Percentiles rank a stretch among this genome's conserved stretches.
Evolutionary conservation across 805 yeast species (phyloP).

Genomic region (Candida golubevii): DNA sequence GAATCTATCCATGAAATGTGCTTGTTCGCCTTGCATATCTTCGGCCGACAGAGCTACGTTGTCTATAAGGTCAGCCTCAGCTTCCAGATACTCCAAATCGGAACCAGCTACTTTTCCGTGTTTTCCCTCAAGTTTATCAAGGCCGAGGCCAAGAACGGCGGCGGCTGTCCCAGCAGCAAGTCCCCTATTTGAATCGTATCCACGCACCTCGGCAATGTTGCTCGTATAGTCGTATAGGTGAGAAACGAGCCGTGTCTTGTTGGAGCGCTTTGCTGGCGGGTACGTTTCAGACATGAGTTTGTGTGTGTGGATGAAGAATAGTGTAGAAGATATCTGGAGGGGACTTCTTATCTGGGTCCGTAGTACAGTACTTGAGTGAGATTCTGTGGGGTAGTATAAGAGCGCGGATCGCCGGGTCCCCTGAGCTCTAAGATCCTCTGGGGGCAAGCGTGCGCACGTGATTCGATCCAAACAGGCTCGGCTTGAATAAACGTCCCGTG

Average conservation of each 20-base stretch:
- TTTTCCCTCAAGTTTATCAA: slow-evolving; percentile 17
- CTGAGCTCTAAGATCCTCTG: no score
- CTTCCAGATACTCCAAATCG: slow-evolving; percentile 20
- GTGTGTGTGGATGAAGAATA: not conserved
- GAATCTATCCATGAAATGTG: slow-evolving; percentile 56
- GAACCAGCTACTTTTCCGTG: not conserved
- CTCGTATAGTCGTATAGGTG: slow-evolving; percentile 23
- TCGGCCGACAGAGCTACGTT: slow-evolving; percentile 29
- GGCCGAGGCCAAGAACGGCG: slow-evolving; percentile 29
- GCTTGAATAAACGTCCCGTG: no score
- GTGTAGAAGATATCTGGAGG: not conserved
- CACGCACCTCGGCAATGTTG: slow-evolving; percentile 23
- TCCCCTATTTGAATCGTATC: slow-evolving; percentile 26
- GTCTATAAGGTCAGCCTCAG: slow-evolving; percentile 24
- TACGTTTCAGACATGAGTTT: slow-evolving; percentile 5
- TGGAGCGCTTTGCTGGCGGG: slow-evolving; percentile 4
- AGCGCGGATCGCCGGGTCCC: no score
- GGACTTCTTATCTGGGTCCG: no score
- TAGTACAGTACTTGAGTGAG: no score
- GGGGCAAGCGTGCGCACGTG: no score
- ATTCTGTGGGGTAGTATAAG: no score
- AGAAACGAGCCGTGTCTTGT: slow-evolving; percentile 12
- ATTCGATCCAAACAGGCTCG: no score
- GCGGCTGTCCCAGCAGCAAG: slow-evolving; percentile 38
- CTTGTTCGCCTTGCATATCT: slow-evolving; percentile 19